These are phyloP conservation scores for Voacanga thouarsii DNA, from an alignment of 257 asterid genomes.

Conservation along the genomic window DNA sequence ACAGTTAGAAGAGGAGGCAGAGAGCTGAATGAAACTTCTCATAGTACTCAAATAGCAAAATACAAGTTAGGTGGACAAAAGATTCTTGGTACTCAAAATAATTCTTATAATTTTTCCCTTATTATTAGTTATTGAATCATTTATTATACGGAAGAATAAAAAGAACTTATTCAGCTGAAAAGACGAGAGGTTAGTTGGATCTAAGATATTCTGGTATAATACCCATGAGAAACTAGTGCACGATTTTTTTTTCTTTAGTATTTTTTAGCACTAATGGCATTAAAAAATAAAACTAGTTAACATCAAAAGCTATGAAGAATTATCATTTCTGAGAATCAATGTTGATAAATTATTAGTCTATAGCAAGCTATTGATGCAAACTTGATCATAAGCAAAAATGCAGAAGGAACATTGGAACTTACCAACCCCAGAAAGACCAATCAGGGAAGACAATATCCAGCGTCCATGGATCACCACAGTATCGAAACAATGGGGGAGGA, in stretches of 20 bases:
- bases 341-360: neutral
- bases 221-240: too few species aligned
- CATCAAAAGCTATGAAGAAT: neutral
- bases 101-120: neutral
- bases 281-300: neutral
- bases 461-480: conserved; percentile 49
- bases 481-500: conserved; percentile 71
- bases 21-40: neutral
- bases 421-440: conserved; percentile 98
- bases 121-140: neutral
- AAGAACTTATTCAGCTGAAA: too few species aligned
- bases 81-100: too few species aligned
- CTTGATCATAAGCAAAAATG: neutral
- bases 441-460: conserved; percentile 77
- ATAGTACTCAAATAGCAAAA: neutral
- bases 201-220: too few species aligned
- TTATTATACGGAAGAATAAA: too few species aligned
- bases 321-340: too few species aligned
- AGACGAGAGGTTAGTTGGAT: too few species aligned
- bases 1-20: neutral
- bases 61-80: too few species aligned
- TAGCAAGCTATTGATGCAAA: neutral
- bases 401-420: conserved; percentile 1
- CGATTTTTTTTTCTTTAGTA: too few species aligned
- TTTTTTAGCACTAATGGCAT: neutral